These are phyloP conservation scores for Pulveroboletus sp. DNA, from an alignment of 768 basidiomycete species.

Conservation along the genomic window DNA sequence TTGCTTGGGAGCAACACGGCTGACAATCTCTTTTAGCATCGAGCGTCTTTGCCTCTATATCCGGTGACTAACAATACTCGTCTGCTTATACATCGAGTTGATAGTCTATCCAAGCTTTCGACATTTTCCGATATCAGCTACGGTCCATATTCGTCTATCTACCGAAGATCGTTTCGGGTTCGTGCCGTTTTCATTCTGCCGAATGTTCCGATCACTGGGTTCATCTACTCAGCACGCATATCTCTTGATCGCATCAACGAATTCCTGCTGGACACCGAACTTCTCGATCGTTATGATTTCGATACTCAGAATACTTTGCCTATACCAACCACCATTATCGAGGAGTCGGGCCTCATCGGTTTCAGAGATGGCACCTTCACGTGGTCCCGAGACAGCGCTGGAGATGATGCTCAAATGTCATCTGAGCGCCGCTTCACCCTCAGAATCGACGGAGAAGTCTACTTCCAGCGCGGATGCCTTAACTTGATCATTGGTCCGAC, in stretches of 20 bases:
- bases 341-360: background rate
- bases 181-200: background rate
- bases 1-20: background rate
- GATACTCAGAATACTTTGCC: background rate
- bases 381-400: background rate
- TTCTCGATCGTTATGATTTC: background rate
- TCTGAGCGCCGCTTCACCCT: background rate
- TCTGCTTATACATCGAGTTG: no score
- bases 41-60: conserved; percentile 2
- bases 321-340: background rate
- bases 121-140: background rate
- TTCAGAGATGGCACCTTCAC: conserved; percentile 3
- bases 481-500: conserved; percentile 4
- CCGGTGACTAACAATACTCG: background rate
- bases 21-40: background rate
- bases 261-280: background rate
- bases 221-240: background rate
- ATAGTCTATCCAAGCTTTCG: background rate
- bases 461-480: background rate
- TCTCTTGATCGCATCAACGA: conserved; percentile 5
- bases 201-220: no score
- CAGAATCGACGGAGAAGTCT: background rate
- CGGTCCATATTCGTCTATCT: background rate
- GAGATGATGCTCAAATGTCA: background rate
- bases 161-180: background rate